Percentiles rank a stretch among this genome's conserved stretches.
Conservation (phyloP, 2,329 filamentous ascomycete species). For the Alternaria triticimaculans region DNA sequence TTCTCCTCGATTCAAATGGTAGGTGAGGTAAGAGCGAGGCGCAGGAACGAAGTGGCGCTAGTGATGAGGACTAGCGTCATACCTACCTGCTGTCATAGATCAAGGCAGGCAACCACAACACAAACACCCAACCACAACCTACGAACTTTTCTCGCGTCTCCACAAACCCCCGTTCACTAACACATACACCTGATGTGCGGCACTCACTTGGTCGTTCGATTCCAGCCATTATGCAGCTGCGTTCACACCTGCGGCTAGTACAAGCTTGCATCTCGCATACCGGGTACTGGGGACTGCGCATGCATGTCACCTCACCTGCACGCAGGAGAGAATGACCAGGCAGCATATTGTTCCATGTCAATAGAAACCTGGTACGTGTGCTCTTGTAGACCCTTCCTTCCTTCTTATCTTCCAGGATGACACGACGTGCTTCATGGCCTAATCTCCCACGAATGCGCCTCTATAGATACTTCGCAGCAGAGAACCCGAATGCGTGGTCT, state of each 20-base stretch:
- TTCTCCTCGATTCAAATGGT: fast-evolving
- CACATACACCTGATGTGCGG: background rate
- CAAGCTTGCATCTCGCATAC: background rate
- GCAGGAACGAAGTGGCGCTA: background rate
- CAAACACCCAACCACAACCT: background rate
- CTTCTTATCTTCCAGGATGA: background rate
- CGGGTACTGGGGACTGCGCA: background rate
- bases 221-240: background rate
- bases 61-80: background rate
- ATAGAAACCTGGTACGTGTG: background rate
- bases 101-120: background rate
- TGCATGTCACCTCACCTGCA: background rate
- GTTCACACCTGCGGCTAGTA: background rate
- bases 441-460: slow-evolving; percentile 3
- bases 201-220: background rate
- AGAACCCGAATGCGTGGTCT: slow-evolving; percentile 8
- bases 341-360: background rate
- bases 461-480: slow-evolving; percentile 15
- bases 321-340: background rate
- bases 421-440: background rate
- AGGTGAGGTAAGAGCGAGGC: background rate
- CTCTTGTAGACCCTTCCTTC: background rate
- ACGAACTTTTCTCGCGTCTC: background rate
- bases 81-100: background rate
- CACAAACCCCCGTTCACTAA: background rate